Evolutionary conservation across 345 rosid genomes (phyloP), one percentile per base, ranked within the genome.

Genomic region (Stellera chamaejasme): DNA sequence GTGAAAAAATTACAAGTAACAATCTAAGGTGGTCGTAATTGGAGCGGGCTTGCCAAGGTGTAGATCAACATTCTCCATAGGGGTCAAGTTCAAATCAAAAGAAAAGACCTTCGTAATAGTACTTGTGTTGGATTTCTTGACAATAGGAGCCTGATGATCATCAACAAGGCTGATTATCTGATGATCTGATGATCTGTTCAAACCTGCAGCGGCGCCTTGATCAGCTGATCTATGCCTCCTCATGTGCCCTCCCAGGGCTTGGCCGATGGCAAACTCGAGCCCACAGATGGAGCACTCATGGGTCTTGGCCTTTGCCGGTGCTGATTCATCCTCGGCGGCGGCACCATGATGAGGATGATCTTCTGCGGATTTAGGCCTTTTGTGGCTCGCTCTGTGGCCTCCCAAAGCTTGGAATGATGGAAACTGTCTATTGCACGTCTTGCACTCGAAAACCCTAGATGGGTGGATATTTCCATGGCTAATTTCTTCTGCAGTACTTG

Each of bases 211-310:
- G 5, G 23, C 23, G 23, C 23, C 23, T 19, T 19, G 10, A 12
- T 48, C 60, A 3, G 67, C 52, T 50, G 23, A 19, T 1, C 82
- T 69, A 14, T 84, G 88, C 61, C 87, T 73, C 66, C 88, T 82
- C 92, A 84, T 82, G 59, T 84, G 91, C 13, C 91, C 87, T 0
- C 87, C 87, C 13, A 81, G 52, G 2, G 91, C 85, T 59, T 84
- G 87, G 5, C 88, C 96, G 42, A 91, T 74, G 0, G 95, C 73
- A 46, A 91, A 91, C 74, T 85, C 92, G 0, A 82, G 72, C 4
- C 98, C 98, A 43, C 98, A 91, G 1, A 91, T 78, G 3, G 96
- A 85, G 60, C 98, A 91, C 76, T 83, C 88, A 43, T 91, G 98
- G 1, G 83, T 72, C 57, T 82, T 85, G 2, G 79, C 69, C 64